A percentile compares a stretch with the other conserved stretches of the same genome.
Evolutionary conservation across 441 rosid genomes (phyloP).

Genomic region (Codiaeum variegatum): DNA sequence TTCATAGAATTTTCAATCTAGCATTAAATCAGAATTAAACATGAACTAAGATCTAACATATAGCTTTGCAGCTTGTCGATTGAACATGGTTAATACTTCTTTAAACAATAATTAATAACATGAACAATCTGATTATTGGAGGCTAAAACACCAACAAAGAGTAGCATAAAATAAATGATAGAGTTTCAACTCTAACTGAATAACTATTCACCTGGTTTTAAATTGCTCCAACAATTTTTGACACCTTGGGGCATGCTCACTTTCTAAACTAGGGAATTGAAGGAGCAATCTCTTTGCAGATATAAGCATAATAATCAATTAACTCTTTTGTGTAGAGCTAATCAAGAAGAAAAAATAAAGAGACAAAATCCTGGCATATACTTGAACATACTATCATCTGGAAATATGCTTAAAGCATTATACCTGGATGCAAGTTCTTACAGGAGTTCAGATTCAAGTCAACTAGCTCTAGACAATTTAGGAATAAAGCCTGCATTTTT

Average conservation of each 20-base stretch:
- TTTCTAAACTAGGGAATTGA: constrained; percentile 76
- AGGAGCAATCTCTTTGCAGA: constrained; percentile 63
- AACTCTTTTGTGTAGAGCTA: background rate
- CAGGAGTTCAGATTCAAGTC: constrained; percentile 85
- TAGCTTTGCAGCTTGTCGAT: background rate
- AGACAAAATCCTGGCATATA: background rate
- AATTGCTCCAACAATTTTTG: constrained; percentile 52
- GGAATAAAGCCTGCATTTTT: constrained; percentile 71
- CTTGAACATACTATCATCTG: constrained; percentile 12
- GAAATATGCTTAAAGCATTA: background rate
- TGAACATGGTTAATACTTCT: background rate
- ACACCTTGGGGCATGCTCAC: constrained; percentile 78
- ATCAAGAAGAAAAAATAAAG: background rate
- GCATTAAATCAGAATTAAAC: background rate
- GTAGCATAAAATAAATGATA: background rate
- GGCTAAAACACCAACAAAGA: background rate
- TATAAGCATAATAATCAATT: constrained; percentile 5
- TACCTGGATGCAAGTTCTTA: constrained; percentile 75
- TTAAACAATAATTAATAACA: background rate
- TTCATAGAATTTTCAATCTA: background rate
- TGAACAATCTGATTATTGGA: background rate
- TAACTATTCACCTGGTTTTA: constrained; percentile 57
- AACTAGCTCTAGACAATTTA: constrained; percentile 80
- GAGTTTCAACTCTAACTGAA: constrained; percentile 14
- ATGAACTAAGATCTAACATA: no score